Evolutionary conservation across 2,329 filamentous ascomycete genomes (phyloP), one percentile per base, ranked within the genome.

Genomic region (Trichoderma polysporum): DNA sequence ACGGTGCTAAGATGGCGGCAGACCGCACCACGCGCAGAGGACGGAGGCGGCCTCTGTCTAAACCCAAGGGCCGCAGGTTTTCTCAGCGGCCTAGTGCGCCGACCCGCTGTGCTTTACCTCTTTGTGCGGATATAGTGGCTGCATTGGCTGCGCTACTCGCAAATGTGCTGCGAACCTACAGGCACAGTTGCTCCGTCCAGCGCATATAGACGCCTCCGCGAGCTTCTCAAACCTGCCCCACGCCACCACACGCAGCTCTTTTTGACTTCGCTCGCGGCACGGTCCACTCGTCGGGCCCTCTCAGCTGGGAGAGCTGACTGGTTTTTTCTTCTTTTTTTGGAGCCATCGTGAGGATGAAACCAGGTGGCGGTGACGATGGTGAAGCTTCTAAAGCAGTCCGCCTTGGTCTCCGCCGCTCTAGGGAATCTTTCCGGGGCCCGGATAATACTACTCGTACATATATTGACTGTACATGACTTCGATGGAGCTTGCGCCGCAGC

Each of bases 291-390:
- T 47, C 29, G 57, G 61, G 49, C 37, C 13, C 39, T 41, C 61
- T 65, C 54, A 66, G 63, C 63, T 59, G 63, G 63, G 29, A 39
- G 12, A 49, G 52, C 62, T 58, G 53, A 66, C 41, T 33, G 27
- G n/a, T 53, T n/a, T 50, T 66, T 45, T 29, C 41, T 19, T 27
- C 31, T 53, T 27, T 58, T 66, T 45, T 29, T 49, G 35, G 39
- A 62, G 47, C 58, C 33, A 57, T 63, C 25, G 33, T 22, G 49
- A 56, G 59, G 31, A 62, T 52, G 22, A 39, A 62, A 52, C 45
- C 47, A 53, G 47, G n/a, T 22, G 45, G 59, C 33, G 58, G 41
- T 39, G 59, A 39, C 45, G 41, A 62, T 52, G 59, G 45, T 13
- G 59, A 52, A 33, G 59, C 31, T 39, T 52, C 45, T 52, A 62